A percentile compares a stretch with the other conserved stretches of the same genome.
Conservation (phyloP, 2,329 filamentous ascomycete genomes). For the Trichoderma koningiopsis region DNA sequence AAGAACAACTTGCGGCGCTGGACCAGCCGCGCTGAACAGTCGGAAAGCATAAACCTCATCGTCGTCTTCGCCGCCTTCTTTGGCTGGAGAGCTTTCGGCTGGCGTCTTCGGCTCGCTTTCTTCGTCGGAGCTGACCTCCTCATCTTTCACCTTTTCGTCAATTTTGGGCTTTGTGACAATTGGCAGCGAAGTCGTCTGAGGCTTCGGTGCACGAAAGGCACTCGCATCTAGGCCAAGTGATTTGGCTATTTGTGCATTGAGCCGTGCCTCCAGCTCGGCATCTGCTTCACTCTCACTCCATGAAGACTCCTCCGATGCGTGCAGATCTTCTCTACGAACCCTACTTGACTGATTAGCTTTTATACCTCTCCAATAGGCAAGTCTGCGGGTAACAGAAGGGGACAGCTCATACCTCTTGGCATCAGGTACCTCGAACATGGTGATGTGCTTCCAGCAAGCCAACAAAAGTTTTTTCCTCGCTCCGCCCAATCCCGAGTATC, state of each 20-base stretch:
- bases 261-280: slow-evolving; percentile 45
- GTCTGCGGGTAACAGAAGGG: too few relatives aligned
- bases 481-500: neutral
- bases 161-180: neutral
- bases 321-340: slow-evolving; percentile 58
- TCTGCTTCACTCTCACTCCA: slow-evolving; percentile 35
- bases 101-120: slow-evolving; percentile 17
- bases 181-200: neutral
- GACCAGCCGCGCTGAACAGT: slow-evolving; percentile 54
- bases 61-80: slow-evolving; percentile 34
- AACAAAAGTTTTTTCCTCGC: neutral
- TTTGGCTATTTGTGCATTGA: slow-evolving; percentile 52
- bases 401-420: slow-evolving; percentile 49
- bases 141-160: neutral
- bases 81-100: slow-evolving; percentile 9
- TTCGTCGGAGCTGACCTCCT: neutral
- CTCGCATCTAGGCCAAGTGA: slow-evolving; percentile 44
- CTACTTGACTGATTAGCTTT: slow-evolving; percentile 37
- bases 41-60: slow-evolving; percentile 51
- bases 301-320: slow-evolving; percentile 39
- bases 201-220: slow-evolving; percentile 28
- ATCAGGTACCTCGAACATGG: slow-evolving; percentile 56
- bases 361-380: neutral
- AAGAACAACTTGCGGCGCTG: slow-evolving; percentile 54
- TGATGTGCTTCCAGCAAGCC: neutral